Evolutionary conservation across 2,329 filamentous ascomycete genomes (phyloP).

Genomic region (Curvularia lunata): DNA sequence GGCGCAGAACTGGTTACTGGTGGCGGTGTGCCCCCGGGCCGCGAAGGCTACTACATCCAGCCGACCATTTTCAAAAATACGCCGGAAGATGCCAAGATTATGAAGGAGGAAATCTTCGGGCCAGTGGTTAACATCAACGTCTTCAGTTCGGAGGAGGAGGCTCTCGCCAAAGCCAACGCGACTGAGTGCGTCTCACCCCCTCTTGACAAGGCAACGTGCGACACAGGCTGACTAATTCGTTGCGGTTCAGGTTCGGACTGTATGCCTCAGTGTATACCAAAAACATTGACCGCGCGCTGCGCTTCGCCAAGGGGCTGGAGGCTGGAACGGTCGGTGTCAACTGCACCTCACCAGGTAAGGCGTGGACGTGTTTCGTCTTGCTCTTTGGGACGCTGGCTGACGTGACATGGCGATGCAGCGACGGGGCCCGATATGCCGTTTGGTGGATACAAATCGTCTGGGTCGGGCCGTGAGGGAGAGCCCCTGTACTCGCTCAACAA

Average conservation of each 20-base stretch:
- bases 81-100: slow-evolving; percentile 78
- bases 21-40: slow-evolving; percentile 37
- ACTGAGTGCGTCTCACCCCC: slow-evolving; percentile 61
- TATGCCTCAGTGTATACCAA: slow-evolving; percentile 81
- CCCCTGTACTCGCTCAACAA: slow-evolving; percentile 40
- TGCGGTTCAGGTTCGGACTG: slow-evolving; percentile 69
- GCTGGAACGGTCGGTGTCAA: slow-evolving; percentile 52
- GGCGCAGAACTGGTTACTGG: slow-evolving; percentile 47
- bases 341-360: slow-evolving; percentile 43
- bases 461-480: slow-evolving; percentile 46
- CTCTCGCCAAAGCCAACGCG: slow-evolving; percentile 77
- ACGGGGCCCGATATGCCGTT: slow-evolving; percentile 48
- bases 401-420: neutral
- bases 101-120: slow-evolving; percentile 83
- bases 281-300: slow-evolving; percentile 46
- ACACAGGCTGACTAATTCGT: slow-evolving; percentile 6
- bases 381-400: slow-evolving; percentile 1
- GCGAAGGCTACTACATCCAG: slow-evolving; percentile 59
- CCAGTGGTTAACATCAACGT: slow-evolving; percentile 82
- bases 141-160: slow-evolving; percentile 76
- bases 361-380: neutral
- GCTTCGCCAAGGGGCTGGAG: slow-evolving; percentile 51
- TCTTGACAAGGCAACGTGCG: slow-evolving; percentile 4
- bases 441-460: slow-evolving; percentile 51
- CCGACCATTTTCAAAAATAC: slow-evolving; percentile 84